These are phyloP conservation scores for Neoascochyta sp. DNA, from an alignment of 2,329 filamentous ascomycete species.

Conservation along the genomic window DNA sequence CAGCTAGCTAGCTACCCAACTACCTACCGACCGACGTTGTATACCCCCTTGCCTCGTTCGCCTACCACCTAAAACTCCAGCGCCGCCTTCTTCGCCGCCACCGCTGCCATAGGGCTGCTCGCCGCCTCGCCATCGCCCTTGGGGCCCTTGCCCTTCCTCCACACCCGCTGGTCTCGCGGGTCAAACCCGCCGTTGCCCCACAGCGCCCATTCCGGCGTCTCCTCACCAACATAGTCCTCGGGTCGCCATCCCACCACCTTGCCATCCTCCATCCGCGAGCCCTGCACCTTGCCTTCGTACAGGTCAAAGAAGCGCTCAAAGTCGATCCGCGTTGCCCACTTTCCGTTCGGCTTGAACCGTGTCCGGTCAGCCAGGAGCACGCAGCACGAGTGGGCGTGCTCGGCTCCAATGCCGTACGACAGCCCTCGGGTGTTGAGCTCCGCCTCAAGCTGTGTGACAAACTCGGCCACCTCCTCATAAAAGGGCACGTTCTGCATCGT, in stretches of 20 bases:
- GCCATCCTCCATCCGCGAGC: conserved; percentile 44
- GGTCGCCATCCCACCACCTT: conserved; percentile 64
- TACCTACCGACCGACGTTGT: too few species aligned
- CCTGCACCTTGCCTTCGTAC: conserved; percentile 56
- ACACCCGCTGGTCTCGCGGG: conserved; percentile 80
- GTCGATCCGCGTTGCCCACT: conserved; percentile 90
- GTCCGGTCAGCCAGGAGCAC: conserved; percentile 73
- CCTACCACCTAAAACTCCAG: conserved; percentile 14
- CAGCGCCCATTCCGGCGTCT: conserved; percentile 88
- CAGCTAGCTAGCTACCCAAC: too few species aligned
- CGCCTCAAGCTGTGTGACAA: conserved; percentile 70
- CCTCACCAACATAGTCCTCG: conserved; percentile 82
- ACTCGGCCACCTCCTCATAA: conserved; percentile 82
- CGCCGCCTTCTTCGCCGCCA: conserved; percentile 3
- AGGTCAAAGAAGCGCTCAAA: conserved; percentile 85
- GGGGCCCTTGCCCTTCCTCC: conserved; percentile 70
- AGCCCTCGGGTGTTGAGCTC: conserved; percentile 68
- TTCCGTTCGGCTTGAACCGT: conserved; percentile 70
- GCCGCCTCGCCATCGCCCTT: conserved; percentile 20
- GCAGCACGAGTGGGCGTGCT: conserved; percentile 94
- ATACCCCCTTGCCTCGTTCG: too few species aligned
- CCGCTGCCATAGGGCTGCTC: conserved; percentile 3
- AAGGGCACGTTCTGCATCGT: conserved; percentile 98
- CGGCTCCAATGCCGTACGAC: conserved; percentile 84
- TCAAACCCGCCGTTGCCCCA: conserved; percentile 96